A percentile compares a stretch with the other conserved stretches of the same genome.
phyloP scores from a whole-genome alignment of 345 rosid species.

The Excoecaria cochinchinensis region DNA sequence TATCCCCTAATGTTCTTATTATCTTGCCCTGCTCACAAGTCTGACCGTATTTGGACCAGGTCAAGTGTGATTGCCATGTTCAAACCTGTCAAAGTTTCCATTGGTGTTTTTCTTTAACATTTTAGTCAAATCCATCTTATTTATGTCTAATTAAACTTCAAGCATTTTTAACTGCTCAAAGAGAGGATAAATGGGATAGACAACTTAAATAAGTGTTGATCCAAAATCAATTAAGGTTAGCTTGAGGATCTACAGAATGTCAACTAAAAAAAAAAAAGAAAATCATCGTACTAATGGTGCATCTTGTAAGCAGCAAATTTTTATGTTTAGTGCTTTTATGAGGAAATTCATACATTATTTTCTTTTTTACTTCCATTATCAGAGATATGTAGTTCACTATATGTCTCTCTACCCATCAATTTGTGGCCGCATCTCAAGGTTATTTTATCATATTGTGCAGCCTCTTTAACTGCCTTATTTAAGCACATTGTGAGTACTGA shows the following conservation, averaged over 20 bases:
- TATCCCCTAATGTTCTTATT: not conserved
- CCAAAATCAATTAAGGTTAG: not conserved
- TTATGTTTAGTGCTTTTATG: not conserved
- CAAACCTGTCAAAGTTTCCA: not conserved
- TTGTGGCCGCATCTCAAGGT: not conserved
- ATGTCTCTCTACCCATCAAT: not conserved
- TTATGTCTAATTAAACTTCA: too few relatives aligned
- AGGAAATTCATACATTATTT: not conserved
- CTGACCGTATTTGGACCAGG: not conserved
- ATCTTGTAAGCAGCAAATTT: conserved; percentile 5
- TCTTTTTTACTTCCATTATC: not conserved
- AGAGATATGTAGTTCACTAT: not conserved
- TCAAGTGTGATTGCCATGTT: not conserved
- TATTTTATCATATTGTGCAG: conserved; percentile 41
- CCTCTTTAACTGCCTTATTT: conserved; percentile 80
- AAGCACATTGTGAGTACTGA: conserved; percentile 72
- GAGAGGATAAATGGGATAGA: not conserved
- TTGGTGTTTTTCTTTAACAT: not conserved
- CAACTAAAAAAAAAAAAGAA: not conserved
- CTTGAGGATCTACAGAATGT: not conserved
- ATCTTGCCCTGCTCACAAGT: not conserved
- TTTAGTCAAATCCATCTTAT: too few relatives aligned
- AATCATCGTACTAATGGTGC: not conserved
- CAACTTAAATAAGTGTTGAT: not conserved
- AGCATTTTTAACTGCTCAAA: not conserved